phyloP scores from a whole-genome alignment of 495 filamentous ascomycete species.

The Hypoxylon crocopeplum region DNA sequence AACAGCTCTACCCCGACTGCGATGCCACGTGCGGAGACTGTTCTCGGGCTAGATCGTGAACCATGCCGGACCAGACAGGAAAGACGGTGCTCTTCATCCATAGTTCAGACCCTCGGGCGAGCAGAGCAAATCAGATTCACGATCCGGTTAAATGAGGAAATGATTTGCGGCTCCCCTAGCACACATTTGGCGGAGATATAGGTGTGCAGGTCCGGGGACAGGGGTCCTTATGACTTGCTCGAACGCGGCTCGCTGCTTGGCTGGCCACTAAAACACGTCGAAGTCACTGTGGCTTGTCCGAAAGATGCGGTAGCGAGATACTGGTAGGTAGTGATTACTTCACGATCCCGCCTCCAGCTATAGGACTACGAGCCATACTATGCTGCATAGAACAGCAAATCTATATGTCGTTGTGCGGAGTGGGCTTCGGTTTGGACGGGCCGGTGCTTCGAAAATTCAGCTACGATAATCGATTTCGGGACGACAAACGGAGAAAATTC shows the following conservation, averaged over 20 bases:
- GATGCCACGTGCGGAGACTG: background rate
- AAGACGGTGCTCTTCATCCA: conserved; percentile 13
- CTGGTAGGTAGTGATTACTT: background rate
- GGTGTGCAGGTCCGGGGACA: background rate
- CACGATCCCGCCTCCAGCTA: background rate
- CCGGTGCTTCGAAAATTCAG: conserved; percentile 8
- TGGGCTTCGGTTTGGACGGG: conserved; percentile 17
- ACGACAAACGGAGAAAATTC: background rate
- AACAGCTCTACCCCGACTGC: background rate
- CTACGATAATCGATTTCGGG: background rate
- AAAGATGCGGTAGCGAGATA: background rate
- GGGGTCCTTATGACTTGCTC: background rate
- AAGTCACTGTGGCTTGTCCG: background rate
- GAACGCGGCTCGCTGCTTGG: conserved; percentile 4
- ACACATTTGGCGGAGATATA: background rate
- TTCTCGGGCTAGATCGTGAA: background rate
- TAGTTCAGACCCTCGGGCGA: background rate
- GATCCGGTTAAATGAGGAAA: conserved; percentile 23
- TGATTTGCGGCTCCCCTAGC: conserved; percentile 3
- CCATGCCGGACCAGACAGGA: conserved; percentile 10
- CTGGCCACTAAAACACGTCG: background rate
- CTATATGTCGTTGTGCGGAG: background rate
- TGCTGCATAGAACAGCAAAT: background rate
- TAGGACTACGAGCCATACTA: background rate
- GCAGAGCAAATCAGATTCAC: conserved; percentile 16